Evolutionary conservation across 2,329 filamentous ascomycete species (phyloP), one percentile per base, ranked within the genome.

Genomic region (Diplodia scrobiculata): DNA sequence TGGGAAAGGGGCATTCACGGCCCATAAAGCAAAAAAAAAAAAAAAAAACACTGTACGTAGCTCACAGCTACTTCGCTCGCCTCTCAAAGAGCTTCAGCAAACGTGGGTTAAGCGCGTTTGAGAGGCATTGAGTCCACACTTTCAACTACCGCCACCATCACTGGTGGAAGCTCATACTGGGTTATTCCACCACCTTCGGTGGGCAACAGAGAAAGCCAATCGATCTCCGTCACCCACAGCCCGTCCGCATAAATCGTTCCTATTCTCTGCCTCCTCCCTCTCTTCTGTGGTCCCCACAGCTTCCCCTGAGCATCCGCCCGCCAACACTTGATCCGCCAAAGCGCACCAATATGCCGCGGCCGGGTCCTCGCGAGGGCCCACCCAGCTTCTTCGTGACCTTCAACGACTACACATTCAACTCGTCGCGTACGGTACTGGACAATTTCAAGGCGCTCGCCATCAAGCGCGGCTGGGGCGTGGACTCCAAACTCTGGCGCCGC

Each of bases 401-500:
- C 25, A 5, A 5, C 0, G 50, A 41, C 50, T 48, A 64, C 25
- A 48, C 25, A 7, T 34, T 64, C 50, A 25, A 55, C 38, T 19
- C 13, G 17, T 47, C 36, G n/a, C 19, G 29, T 11, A 45, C n/a
- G 2, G 34, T 32, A 10, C 25, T n/a, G 13, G 38, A 25, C 3
- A 54, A 64, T 50, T 64, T 64, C 51, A 54, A 54, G 50, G 17
- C 13, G 3, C 62, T 64, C 17, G 27, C 50, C 3, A 9, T 13
- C 50, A 10, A 47, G 36, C 62, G 62, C 25, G 25, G 50, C 51
- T 64, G 51, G 51, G 19, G 5, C 3, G 27, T 55, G 19, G 47
- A 25, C 27, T 45, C 50, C 2, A 9, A 7, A 0, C 17, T 27
- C 17, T 73, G 72, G 71, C 67, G 67, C 13, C 3, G 13, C 13